Evolutionary conservation across 192 early-diverging fungal genomes (phyloP).

Genomic region (Coemansia sp.): DNA sequence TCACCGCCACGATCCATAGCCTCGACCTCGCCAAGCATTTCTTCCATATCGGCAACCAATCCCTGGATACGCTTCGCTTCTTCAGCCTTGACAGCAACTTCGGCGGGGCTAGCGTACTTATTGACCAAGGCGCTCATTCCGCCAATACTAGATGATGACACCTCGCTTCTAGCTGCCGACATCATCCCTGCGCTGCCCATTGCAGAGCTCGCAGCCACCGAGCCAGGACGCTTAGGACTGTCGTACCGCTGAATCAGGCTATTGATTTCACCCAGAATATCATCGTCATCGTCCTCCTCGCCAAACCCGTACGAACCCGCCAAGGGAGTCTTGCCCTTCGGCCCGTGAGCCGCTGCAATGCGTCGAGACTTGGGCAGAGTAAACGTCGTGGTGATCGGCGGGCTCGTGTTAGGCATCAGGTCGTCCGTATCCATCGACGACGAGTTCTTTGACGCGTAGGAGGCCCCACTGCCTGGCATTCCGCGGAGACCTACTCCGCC

Average conservation of each 20-base stretch:
- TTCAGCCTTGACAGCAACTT: background rate
- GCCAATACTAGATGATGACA: constrained; percentile 15
- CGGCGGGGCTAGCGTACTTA: constrained; percentile 45
- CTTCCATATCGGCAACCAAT: constrained; percentile 51
- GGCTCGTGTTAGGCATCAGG: constrained; percentile 50
- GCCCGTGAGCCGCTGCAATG: constrained; percentile 16
- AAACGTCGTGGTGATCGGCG: constrained; percentile 47
- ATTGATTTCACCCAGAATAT: constrained; percentile 49
- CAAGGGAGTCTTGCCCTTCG: background rate
- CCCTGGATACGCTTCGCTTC: constrained; percentile 15
- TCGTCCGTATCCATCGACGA: constrained; percentile 48
- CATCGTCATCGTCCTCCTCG: constrained; percentile 46
- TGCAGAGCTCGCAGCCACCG: background rate
- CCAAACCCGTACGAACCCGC: constrained; percentile 6
- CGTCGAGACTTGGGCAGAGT: constrained; percentile 38
- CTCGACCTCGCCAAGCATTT: constrained; percentile 50
- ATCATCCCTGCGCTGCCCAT: background rate
- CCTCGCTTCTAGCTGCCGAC: constrained; percentile 15
- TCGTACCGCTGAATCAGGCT: constrained; percentile 42
- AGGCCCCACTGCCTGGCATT: constrained; percentile 29
- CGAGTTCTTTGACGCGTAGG: constrained; percentile 35
- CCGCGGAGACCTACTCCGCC: constrained; percentile 1
- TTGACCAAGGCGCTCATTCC: constrained; percentile 36
- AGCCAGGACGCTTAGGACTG: constrained; percentile 15
- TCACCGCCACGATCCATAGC: constrained; percentile 12